Evolutionary conservation across 768 basidiomycete genomes (phyloP), one percentile per base, ranked within the genome.

Genomic region (Russula virescens): DNA sequence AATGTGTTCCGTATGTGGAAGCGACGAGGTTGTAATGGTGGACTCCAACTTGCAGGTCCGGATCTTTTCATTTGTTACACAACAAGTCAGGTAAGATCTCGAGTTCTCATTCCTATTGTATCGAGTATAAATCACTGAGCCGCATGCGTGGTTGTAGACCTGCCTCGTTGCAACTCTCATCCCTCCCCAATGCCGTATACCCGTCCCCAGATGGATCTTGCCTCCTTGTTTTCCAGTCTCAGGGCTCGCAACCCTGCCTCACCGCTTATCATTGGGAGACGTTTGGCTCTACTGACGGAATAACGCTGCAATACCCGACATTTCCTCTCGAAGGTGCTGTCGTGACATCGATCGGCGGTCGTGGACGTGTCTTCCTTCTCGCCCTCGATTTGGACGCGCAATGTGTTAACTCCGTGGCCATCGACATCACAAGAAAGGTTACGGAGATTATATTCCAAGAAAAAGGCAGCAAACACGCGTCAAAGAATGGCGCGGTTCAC

Each of bases 191-290:
- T 19, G 70, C 65, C 23, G 71, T 79, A 13, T 73, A 71, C 67
- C 75, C 81, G 0, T 77, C 84, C 0, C 81, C 83, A 0, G 83
- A 85, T 66, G 83, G 82, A 0, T 75, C 84, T 23, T 85, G 82
- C 66, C 68, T 85, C 16, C 50, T 84, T 31, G 68, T 76, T 5
- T 64, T 74, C 7, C 73, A 75, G 10, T 19, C 65, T 4, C 28
- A 25, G 4, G 35, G 60, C 21, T 2, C 16, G 4, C 11, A 43
- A 10, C 21, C 56, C 6, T 46, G 57, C 40, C 45, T 81, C 2
- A 75, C 71, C 1, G 78, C 78, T 0, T 83, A 79, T 62, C 85
- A 86, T 64, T 83, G 79, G 81, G 73, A 71, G 5, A 82, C 82
- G 0, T 84, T 86, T 63, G 85, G 84, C 4, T 78, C 81, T 0